Evolutionary conservation across 352 stramenopile genomes (phyloP).

Genomic region (Pythium pectinolyticum): DNA sequence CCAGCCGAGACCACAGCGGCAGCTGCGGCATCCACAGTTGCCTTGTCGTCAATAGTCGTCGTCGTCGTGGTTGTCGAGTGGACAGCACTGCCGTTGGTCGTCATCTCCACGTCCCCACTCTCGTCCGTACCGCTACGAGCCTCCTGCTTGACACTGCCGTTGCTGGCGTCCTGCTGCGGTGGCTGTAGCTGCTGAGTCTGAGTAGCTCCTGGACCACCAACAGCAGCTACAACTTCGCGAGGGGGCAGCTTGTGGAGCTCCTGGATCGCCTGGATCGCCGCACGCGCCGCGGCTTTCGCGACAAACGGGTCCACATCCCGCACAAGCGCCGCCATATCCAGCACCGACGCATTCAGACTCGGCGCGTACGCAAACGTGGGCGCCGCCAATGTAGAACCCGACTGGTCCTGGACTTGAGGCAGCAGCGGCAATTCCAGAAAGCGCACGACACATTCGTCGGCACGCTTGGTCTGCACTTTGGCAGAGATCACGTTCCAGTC

Average conservation of each 20-base stretch:
- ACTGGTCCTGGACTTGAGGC: conserved; percentile 23
- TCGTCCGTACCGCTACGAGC: conserved; percentile 2
- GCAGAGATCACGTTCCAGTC: conserved; percentile 78
- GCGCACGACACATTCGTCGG: conserved; percentile 75
- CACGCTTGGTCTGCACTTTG: conserved; percentile 67
- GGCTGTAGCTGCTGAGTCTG: too few relatives aligned
- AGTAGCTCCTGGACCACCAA: too few relatives aligned
- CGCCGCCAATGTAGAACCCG: background rate
- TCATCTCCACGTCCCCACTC: conserved; percentile 19
- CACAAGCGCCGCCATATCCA: conserved; percentile 56
- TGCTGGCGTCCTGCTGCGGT: background rate
- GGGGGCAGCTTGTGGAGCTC: conserved; percentile 57
- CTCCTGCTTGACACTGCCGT: conserved; percentile 6
- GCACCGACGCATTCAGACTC: conserved; percentile 50
- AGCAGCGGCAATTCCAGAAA: conserved; percentile 77
- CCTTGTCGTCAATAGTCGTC: conserved; percentile 11
- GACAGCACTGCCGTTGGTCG: conserved; percentile 14
- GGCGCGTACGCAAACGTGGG: conserved; percentile 46
- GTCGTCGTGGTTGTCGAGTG: background rate
- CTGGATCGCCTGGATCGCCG: conserved; percentile 61
- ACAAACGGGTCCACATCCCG: conserved; percentile 66
- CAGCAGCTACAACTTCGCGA: background rate
- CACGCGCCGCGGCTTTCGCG: conserved; percentile 65
- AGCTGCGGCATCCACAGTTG: conserved; percentile 40
- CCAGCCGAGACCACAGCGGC: conserved; percentile 40